Evolutionary conservation across 768 basidiomycete genomes (phyloP).

Genomic region (Termitomyces sp.): DNA sequence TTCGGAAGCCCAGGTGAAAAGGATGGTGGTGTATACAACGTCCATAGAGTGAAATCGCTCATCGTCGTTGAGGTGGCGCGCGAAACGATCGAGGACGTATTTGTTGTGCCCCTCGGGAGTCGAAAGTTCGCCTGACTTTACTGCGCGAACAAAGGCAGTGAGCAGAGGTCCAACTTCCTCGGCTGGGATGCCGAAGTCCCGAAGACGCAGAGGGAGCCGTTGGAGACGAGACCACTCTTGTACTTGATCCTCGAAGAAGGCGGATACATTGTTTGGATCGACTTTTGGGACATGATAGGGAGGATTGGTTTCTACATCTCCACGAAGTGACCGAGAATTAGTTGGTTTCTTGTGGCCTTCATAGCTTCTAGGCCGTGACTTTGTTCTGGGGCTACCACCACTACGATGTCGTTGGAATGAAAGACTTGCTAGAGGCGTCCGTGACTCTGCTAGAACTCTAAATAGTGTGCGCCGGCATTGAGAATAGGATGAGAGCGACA

Average conservation of each 20-base stretch:
- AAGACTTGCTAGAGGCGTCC: slow-evolving; percentile 5
- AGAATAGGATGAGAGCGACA: slow-evolving; percentile 11
- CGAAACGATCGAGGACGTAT: slow-evolving; percentile 40
- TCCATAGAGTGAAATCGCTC: slow-evolving; percentile 28
- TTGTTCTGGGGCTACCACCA: background rate
- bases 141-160: slow-evolving; percentile 29
- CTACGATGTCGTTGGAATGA: slow-evolving; percentile 3
- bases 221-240: slow-evolving; percentile 29
- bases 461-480: slow-evolving; percentile 15
- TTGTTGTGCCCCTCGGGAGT: slow-evolving; percentile 20
- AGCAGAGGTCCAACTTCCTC: slow-evolving; percentile 36
- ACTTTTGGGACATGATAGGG: background rate
- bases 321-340: background rate
- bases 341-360: background rate
- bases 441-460: slow-evolving; percentile 6
- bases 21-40: slow-evolving; percentile 42
- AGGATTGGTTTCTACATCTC: background rate
- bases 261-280: slow-evolving; percentile 17
- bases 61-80: slow-evolving; percentile 23
- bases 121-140: slow-evolving; percentile 29
- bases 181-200: slow-evolving; percentile 41
- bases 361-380: background rate
- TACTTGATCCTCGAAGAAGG: slow-evolving; percentile 32
- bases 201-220: slow-evolving; percentile 32
- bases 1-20: slow-evolving; percentile 51